Evolutionary conservation across 2,329 filamentous ascomycete genomes (phyloP), one percentile per base, ranked within the genome.

Genomic region (Fusarium citri): DNA sequence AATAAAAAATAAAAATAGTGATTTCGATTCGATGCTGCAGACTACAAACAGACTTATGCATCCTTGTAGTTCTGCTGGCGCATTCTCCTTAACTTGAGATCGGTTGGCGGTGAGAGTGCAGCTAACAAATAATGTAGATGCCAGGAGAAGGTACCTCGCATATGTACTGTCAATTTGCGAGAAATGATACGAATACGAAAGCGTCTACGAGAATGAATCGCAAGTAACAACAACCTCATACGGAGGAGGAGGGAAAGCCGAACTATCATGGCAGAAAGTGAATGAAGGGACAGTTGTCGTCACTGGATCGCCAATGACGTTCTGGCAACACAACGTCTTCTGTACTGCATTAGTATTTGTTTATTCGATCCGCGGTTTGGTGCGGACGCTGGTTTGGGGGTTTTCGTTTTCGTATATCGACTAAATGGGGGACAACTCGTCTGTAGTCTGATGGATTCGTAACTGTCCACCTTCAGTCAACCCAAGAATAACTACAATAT

Each of bases 101-200:
- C 55, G 31, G 42, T 50, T 60, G 59, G 73, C 72, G 72, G 71
- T 74, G 73, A 71, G 64, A 55, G 45, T 55, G 56, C 64, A 60
- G 62, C 55, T 64, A 48, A 45, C 45, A 48, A 55, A 47, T 55
- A 49, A 48, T 56, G 37, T 66, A 46, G 46, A 61, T 66, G 42
- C 60, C 40, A 40, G 25, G 50, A 56, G 55, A 55, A 64, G 66
- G 50, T 37, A 37, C 34, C 46, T 47, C 49, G 49, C 31, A 51
- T 41, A 41, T 51, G 49, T 51, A 51, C 49, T 20, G 31, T 51
- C 50, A 56, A 64, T 66, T 69, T 66, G 57, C 64, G 67, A 70
- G 53, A 61, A 54, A 42, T 30, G 59, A 74, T 76, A 76, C 76
- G 76, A 77, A 77, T 77, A 77, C 76, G 76, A 77, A 78, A 59